These are phyloP conservation scores for Diaporthe helianthi DNA, from an alignment of 2,329 filamentous ascomycete species.

Conservation along the genomic window DNA sequence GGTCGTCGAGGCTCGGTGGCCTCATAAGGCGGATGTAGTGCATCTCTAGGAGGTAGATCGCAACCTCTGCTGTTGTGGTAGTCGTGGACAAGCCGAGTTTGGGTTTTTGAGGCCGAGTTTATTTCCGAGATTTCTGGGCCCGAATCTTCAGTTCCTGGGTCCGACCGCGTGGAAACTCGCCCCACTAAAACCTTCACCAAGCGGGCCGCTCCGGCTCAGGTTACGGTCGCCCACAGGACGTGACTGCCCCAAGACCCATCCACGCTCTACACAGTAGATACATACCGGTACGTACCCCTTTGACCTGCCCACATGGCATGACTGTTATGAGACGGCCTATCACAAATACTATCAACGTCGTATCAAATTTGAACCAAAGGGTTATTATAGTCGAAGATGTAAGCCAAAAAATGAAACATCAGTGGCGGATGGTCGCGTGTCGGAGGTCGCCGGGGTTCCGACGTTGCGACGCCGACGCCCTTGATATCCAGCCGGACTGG, in stretches of 20 bases:
- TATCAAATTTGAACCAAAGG: not conserved
- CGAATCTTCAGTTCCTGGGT: not conserved
- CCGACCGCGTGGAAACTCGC: constrained; percentile 3
- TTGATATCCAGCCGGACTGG: constrained; percentile 2
- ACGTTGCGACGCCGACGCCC: not conserved
- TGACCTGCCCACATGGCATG: no score
- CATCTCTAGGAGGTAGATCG: constrained; percentile 46
- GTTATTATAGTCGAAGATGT: not conserved
- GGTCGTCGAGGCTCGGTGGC: constrained; percentile 48
- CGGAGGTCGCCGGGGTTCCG: constrained; percentile 5
- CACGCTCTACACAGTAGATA: no score
- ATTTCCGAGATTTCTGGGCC: not conserved
- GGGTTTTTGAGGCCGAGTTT: not conserved
- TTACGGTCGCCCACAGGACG: not conserved
- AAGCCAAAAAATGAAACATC: not conserved
- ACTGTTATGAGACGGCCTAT: rapidly evolving
- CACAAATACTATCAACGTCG: no score
- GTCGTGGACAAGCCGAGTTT: not conserved
- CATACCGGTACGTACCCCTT: no score
- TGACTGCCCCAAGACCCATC: not conserved
- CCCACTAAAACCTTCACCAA: not conserved
- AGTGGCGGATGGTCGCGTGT: not conserved
- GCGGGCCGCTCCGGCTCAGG: constrained; percentile 11
- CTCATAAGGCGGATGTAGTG: constrained; percentile 65
- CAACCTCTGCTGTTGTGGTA: not conserved